Conservation (phyloP, 1,139 yeast species). For the Zygosaccharomyces pseudobailii region DNA sequence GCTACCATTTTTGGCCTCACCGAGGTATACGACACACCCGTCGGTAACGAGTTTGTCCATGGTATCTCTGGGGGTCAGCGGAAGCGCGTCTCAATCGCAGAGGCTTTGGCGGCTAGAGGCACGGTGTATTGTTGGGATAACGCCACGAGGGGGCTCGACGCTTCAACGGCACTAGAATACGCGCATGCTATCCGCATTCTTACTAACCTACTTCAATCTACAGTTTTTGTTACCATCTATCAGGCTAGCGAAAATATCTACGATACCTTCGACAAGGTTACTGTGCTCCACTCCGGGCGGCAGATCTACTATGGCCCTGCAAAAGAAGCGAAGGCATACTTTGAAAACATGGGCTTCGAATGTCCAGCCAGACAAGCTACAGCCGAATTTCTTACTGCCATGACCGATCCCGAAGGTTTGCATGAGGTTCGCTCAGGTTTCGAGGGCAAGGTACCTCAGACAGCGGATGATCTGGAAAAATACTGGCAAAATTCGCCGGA, state of each 20-base stretch:
- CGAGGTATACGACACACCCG: slow-evolving; percentile 65
- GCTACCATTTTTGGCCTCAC: slow-evolving; percentile 53
- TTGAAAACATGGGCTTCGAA: slow-evolving; percentile 45
- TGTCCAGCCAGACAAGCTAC: slow-evolving; percentile 55
- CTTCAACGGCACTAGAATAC: slow-evolving; percentile 52
- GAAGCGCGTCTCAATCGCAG: slow-evolving; percentile 74
- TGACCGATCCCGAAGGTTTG: slow-evolving; percentile 42
- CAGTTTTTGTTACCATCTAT: slow-evolving; percentile 43
- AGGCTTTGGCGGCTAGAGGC: slow-evolving; percentile 48
- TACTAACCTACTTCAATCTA: slow-evolving; percentile 37
- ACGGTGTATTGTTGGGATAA: slow-evolving; percentile 59
- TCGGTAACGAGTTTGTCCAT: slow-evolving; percentile 65
- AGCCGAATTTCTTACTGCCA: slow-evolving; percentile 55
- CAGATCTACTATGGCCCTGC: slow-evolving; percentile 42
- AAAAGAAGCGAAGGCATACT: slow-evolving; percentile 42
- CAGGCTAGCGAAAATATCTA: slow-evolving; percentile 47
- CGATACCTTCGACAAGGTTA: slow-evolving; percentile 43
- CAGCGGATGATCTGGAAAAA: slow-evolving; percentile 62
- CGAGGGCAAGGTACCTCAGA: slow-evolving; percentile 61
- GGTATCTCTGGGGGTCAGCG: slow-evolving; percentile 88
- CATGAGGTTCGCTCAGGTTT: slow-evolving; percentile 41
- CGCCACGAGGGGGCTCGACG: slow-evolving; percentile 57
- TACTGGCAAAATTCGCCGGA: slow-evolving; percentile 62
- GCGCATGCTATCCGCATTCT: slow-evolving; percentile 42
- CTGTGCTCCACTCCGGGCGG: slow-evolving; percentile 41